Conservation (phyloP, 108 stramenopile species). For the Cyclotella baltica region DNA sequence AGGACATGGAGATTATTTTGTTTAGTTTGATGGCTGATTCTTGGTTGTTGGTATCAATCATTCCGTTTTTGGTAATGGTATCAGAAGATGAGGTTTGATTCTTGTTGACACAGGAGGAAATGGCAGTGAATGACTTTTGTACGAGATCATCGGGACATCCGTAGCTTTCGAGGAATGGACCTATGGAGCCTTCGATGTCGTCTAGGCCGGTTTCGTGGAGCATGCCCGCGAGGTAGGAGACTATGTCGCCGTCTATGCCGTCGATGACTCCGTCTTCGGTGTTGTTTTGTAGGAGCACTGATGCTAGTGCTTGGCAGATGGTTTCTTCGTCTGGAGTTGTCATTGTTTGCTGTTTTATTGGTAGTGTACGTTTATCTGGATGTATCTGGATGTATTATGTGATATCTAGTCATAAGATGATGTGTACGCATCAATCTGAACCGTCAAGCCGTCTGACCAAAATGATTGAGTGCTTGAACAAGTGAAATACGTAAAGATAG, state of each 20-base stretch:
- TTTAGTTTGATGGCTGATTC: conserved; percentile 66
- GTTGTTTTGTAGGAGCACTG: conserved; percentile 31
- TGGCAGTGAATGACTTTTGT: conserved; percentile 45
- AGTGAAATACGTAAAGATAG: no score
- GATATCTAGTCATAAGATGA: not conserved
- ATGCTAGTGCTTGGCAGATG: conserved; percentile 30
- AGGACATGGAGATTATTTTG: conserved; percentile 70
- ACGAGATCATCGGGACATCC: conserved; percentile 60
- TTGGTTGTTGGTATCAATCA: not conserved
- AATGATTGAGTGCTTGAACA: no score
- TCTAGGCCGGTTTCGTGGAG: conserved; percentile 50
- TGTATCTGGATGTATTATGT: not conserved
- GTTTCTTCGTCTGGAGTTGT: conserved; percentile 33
- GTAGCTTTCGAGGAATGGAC: conserved; percentile 73
- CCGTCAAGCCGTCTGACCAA: no score
- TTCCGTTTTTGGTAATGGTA: conserved; percentile 12
- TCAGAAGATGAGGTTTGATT: conserved; percentile 4
- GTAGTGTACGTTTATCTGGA: no score
- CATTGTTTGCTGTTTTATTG: not conserved
- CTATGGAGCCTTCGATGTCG: conserved; percentile 64
- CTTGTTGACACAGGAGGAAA: conserved; percentile 1
- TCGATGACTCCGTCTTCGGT: conserved; percentile 40
- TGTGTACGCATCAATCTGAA: not conserved
- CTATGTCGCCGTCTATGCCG: conserved; percentile 56
- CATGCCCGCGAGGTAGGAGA: conserved; percentile 76